Evolutionary conservation across 225 moss, liverwort and hornwort genomes (phyloP), one percentile per base, ranked within the genome.

Genomic region (Polytrichum commune): DNA sequence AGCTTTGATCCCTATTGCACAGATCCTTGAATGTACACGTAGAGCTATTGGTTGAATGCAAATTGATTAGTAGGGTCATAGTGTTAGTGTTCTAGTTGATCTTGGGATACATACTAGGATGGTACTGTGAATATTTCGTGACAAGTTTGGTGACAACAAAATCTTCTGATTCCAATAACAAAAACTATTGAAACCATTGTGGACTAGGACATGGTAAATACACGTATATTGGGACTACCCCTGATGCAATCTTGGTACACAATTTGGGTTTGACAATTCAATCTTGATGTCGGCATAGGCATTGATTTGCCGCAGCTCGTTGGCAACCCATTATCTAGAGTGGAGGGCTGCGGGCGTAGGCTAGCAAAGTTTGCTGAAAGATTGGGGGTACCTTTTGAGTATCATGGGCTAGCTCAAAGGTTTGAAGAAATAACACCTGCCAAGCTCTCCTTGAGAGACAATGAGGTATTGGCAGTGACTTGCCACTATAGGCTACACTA

Each of bases 261-360:
- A 27, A 30, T 26, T 70, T 4, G 27, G 53, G 56, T 62, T 18
- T 27, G 6, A 24, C 10, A 27, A 29, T 64, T 4, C 13, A 19
- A 71, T 63, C 54, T 64, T 54, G 60, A 27, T 74, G 60, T 46
- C 64, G 71, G 74, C 61, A 32, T 69, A 84, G 95, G 95, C 22
- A 90, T 95, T 66, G 95, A 92, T 73, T 72, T 85, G 22, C 81
- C 95, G 0, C 80, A 88, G 77, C 84, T 89, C 13, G 95, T 90
- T 27, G 80, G 89, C 53, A 80, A 84, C 19, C 81, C 90, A 53
- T 83, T 71, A 69, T 74, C 79, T 65, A 87, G 83, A 64, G 38
- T 95, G 35, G 86, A 90, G 25, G 95, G 89, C 53, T 90, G 89
- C 0, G 95, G 95, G 16, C 79, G 89, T 65, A 85, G 90, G 64